phyloP scores from a whole-genome alignment of 2,329 filamentous ascomycete species.

The Aspergillus phoenicis region DNA sequence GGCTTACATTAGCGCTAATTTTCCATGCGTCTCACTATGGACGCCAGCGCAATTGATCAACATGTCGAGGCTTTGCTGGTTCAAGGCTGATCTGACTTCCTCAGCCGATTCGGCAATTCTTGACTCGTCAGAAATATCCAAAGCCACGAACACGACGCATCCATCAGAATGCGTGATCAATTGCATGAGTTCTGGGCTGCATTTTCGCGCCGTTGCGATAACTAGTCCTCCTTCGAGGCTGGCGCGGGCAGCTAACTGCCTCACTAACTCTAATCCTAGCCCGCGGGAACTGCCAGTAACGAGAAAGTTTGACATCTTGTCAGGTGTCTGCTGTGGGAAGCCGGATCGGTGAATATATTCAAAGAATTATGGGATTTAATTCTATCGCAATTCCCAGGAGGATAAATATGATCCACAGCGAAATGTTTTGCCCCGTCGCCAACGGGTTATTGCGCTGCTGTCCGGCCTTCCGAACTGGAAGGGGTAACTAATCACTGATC shows the following conservation, averaged over 20 bases:
- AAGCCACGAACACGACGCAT: slow-evolving; percentile 34
- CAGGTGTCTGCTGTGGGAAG: too few species aligned
- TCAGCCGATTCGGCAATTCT: slow-evolving; percentile 35
- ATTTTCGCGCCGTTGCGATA: slow-evolving; percentile 14
- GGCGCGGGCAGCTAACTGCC: slow-evolving; percentile 16
- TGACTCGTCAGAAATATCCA: slow-evolving; percentile 37
- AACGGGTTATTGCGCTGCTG: too few species aligned
- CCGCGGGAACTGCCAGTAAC: slow-evolving; percentile 32
- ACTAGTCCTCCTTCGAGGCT: slow-evolving; percentile 1
- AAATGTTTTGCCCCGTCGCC: too few species aligned
- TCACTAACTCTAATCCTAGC: slow-evolving; percentile 30
- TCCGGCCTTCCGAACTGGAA: too few species aligned
- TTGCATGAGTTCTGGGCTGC: slow-evolving; percentile 28
- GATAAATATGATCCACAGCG: too few species aligned
- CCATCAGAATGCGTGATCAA: slow-evolving; percentile 32
- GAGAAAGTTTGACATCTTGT: slow-evolving; percentile 17
- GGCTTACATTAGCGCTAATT: slow-evolving; percentile 2
- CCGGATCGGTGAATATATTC: too few species aligned
- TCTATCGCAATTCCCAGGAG: too few species aligned
- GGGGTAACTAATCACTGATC: too few species aligned
- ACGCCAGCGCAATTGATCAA: slow-evolving; percentile 47
- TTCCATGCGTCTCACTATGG: not conserved
- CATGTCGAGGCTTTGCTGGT: slow-evolving; percentile 42
- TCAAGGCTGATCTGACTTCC: slow-evolving; percentile 29
- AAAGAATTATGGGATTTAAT: too few species aligned